Percentiles rank a stretch among this genome's conserved stretches.
Conservation (phyloP, 352 stramenopile genomes). For the Phytophthora tubulina region DNA sequence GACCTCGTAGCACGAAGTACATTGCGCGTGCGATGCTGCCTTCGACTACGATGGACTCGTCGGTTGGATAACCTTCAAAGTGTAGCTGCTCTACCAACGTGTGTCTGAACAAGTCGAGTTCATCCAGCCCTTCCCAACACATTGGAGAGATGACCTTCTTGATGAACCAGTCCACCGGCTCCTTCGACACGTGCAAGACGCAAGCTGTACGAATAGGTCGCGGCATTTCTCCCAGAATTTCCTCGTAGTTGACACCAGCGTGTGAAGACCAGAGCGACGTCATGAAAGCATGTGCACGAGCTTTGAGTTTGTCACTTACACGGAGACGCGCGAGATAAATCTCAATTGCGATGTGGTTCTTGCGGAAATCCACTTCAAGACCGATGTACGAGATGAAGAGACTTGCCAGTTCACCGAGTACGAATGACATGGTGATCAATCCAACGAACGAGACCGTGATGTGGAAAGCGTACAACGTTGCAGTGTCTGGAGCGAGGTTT, state of each 20-base stretch:
- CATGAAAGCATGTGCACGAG: constrained; percentile 53
- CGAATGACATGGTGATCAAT: constrained; percentile 63
- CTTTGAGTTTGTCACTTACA: constrained; percentile 44
- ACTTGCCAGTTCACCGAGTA: constrained; percentile 61
- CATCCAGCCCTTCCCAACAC: constrained; percentile 24
- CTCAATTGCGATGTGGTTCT: constrained; percentile 63
- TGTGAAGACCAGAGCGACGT: constrained; percentile 68
- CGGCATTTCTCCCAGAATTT: constrained; percentile 58
- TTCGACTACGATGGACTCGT: constrained; percentile 67
- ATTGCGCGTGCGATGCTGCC: constrained; percentile 65
- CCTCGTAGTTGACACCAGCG: constrained; percentile 63
- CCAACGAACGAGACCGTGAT: constrained; percentile 55
- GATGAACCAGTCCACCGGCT: constrained; percentile 51
- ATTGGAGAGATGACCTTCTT: constrained; percentile 47
- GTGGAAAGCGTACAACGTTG: constrained; percentile 50
- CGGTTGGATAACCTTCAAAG: constrained; percentile 75
- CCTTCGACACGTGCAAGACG: constrained; percentile 49
- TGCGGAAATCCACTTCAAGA: constrained; percentile 69
- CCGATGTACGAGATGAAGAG: constrained; percentile 69
- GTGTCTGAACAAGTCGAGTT: constrained; percentile 38
- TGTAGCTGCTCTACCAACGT: constrained; percentile 53
- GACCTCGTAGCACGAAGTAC: constrained; percentile 76
- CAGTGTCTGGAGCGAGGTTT: constrained; percentile 24
- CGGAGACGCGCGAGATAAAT: constrained; percentile 50
- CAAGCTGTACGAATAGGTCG: constrained; percentile 58